Base-by-base conservation (phyloP, 345 rosid genomes). In the Boechera divaricarpa region DNA sequence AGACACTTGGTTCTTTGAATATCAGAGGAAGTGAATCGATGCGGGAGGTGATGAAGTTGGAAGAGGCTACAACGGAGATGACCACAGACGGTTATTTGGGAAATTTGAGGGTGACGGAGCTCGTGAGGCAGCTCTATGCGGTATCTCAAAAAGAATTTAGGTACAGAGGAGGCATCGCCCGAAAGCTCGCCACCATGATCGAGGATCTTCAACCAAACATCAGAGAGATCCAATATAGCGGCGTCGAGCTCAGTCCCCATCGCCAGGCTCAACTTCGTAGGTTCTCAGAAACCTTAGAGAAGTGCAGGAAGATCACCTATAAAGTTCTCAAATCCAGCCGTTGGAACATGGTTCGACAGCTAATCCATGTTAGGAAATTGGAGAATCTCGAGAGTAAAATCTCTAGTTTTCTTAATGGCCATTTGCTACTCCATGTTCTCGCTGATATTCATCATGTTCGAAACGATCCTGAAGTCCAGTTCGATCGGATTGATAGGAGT, bases 291-390 rank as follows among this genome's bases (percentile, higher is more conserved):
- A 80, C 85, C 1, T 84, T 92, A 12, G 60, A 36, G 0, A 82
- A 76, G 0, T 94, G 91, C 41, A 31, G n/a, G 61, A 97, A 90
- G 63, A 86, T 94, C 44, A 78, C 86, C 35, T 47, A 32, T 0
- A 91, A 94, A 73, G 87, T 87, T 69, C 76, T 72, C 1, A 31
- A 4, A 10, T 82, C 87, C 29, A 56, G 59, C 67, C 87, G 97
- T 24, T 92, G 97, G 97, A 89, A 94, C 86, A 78, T 89, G 76
- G 86, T 92, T 82, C 83, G 80, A 68, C 89, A 83, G 59, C 70
- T 92, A 2, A 85, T 82, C 77, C 66, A 87, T 10, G 77, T 83
- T 0, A 82, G 80, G 63, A 89, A 89, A 85, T 78, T 94, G 97
- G 95, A 89, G 24, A 87, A 77, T 75, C 44, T 39, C 3, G 5